These are phyloP conservation scores for Aspergillus saccharolyticus DNA, from an alignment of 495 filamentous ascomycete species.

Conservation along the genomic window DNA sequence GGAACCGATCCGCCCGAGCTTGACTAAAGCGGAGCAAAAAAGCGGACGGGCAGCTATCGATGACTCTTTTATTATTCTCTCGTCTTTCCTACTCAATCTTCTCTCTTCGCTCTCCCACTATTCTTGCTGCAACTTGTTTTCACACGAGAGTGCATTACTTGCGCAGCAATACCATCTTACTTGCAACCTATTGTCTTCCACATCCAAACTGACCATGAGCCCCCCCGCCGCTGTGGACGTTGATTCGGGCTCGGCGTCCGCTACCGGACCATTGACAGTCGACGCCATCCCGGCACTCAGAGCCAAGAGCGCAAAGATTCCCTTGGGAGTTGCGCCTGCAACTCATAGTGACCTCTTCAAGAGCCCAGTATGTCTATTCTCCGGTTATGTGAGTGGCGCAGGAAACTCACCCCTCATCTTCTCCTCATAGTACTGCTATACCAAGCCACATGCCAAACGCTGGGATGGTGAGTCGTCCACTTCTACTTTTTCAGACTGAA, in stretches of 20 bases:
- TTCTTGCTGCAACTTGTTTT: background rate
- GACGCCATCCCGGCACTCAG: conserved; percentile 64
- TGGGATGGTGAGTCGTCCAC: conserved; percentile 68
- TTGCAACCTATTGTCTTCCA: background rate
- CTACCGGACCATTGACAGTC: conserved; percentile 58
- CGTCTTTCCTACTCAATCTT: background rate
- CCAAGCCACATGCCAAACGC: conserved; percentile 73
- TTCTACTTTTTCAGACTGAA: background rate
- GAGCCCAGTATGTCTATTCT: conserved; percentile 46
- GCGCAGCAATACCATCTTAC: background rate
- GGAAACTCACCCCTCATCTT: conserved; percentile 1
- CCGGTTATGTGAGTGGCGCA: background rate
- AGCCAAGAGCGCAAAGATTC: conserved; percentile 59
- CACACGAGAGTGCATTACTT: background rate
- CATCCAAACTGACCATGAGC: conserved; percentile 23
- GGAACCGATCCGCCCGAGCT: conserved; percentile 19
- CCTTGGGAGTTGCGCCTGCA: conserved; percentile 70
- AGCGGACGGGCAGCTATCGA: background rate
- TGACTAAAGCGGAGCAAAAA: conserved; percentile 13
- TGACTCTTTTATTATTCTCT: background rate
- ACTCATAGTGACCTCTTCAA: conserved; percentile 84
- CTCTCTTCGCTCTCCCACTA: background rate
- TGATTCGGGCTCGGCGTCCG: conserved; percentile 34
- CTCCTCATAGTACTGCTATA: conserved; percentile 38
- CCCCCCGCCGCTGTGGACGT: conserved; percentile 40